These are phyloP conservation scores for Coniferiporia weirii DNA, from an alignment of 1,284 basidiomycete species.

Conservation along the genomic window DNA sequence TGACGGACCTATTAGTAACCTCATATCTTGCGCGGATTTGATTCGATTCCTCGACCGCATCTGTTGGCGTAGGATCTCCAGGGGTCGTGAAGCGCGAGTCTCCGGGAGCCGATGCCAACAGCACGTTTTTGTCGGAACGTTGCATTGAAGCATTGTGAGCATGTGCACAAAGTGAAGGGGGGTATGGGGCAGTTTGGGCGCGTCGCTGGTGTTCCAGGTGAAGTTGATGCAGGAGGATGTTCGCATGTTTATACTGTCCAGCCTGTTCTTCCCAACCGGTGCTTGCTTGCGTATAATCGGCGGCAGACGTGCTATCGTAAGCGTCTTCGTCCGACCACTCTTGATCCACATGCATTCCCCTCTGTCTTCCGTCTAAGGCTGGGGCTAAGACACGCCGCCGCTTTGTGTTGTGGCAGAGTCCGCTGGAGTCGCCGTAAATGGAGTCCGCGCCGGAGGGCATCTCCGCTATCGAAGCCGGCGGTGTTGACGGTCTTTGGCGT, in stretches of 20 bases:
- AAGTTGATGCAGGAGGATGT: conserved; percentile 59
- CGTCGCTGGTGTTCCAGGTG: conserved; percentile 63
- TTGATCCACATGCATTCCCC: conserved; percentile 25
- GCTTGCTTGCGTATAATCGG: conserved; percentile 6
- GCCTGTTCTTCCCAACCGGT: conserved; percentile 24
- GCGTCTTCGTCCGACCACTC: conserved; percentile 29
- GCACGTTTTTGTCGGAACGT: background rate
- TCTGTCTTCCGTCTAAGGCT: conserved; percentile 18
- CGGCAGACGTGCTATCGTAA: conserved; percentile 6
- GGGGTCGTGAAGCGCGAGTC: background rate
- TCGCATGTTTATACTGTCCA: conserved; percentile 49
- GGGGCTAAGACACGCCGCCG: conserved; percentile 31
- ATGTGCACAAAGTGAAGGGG: background rate
- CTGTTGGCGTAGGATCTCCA: background rate
- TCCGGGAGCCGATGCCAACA: background rate
- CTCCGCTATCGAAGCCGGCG: conserved; percentile 38
- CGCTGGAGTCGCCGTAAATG: conserved; percentile 3
- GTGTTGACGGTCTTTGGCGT: conserved; percentile 53
- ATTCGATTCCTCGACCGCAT: conserved; percentile 17
- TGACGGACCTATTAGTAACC: conserved; percentile 54
- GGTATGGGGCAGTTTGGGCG: background rate
- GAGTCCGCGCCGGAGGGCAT: conserved; percentile 24
- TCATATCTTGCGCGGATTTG: conserved; percentile 57
- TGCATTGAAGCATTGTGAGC: conserved; percentile 11
- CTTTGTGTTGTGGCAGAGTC: conserved; percentile 23